Evolutionary conservation across 441 rosid genomes (phyloP), one percentile per base, ranked within the genome.

Genomic region (Eruca vesicaria): DNA sequence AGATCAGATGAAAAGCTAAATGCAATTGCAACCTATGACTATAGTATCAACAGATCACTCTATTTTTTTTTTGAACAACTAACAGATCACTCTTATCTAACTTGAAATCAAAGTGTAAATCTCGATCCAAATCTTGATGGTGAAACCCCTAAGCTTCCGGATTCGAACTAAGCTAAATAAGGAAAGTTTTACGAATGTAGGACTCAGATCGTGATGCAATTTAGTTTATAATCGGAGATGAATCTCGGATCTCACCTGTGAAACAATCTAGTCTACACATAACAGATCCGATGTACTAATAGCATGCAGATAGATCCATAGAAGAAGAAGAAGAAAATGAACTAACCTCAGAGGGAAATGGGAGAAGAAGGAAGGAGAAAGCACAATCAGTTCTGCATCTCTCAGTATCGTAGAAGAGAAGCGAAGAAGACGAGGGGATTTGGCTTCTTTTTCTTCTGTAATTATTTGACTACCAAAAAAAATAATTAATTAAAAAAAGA

Each of bases 351-450:
- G 3, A 20, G 12, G 36, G 7, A 29, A 15, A 45, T 43, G 18
- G 7, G 7, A 41, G 50, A 14, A 45, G 52, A 45, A 7, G 19
- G 71, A 19, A 71, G 81, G 56, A 65, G 35, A 15, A 32, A 66
- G 71, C 41, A 62, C 33, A 41, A 78, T 72, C 66, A 78, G 53
- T 15, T 50, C 5, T 78, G 86, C 88, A 78, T 80, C 76, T 66
- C 81, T 53, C 60, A 74, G 83, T 86, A 68, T 73, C 94, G 91
- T 86, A 81, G 82, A 85, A 60, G 36, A 77, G 91, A 89, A 89
- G 94, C 67, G 82, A 85, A 76, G 66, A 57, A 31, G 82, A 67
- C 66, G 74, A 53, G 58, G 5, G 18, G 50, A 77, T 16, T 8
- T 11, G 21, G 21, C 16, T 45, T 66, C 75, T 35, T 26, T 59